phyloP scores from a whole-genome alignment of 257 asterid genomes.

The Forsythia viridissima region DNA sequence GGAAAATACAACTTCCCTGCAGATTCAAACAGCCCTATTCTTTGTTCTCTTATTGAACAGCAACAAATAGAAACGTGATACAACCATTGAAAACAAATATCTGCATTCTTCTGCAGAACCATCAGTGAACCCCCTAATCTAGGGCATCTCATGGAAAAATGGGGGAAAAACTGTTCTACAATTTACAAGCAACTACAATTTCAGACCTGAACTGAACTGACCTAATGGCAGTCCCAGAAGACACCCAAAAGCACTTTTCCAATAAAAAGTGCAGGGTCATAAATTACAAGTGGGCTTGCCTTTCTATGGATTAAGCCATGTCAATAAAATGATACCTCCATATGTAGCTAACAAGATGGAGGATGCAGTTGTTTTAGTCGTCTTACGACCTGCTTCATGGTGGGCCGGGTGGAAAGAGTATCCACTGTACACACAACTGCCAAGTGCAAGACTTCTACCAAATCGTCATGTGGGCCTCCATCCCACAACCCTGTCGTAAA shows the following conservation, averaged over 20 bases:
- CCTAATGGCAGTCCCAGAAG: slow-evolving; percentile 26
- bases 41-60: slow-evolving; percentile 12
- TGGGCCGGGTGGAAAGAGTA: slow-evolving; percentile 73
- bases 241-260: slow-evolving; percentile 27
- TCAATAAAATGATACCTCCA: slow-evolving; percentile 10
- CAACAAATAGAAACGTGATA: slow-evolving; percentile 29
- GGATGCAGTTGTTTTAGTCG: slow-evolving; percentile 92
- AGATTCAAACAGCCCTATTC: not conserved
- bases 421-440: slow-evolving; percentile 87
- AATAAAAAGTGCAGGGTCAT: slow-evolving; percentile 27
- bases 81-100: slow-evolving; percentile 37
- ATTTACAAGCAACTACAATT: slow-evolving; percentile 59
- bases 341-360: slow-evolving; percentile 59
- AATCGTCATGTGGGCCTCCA: slow-evolving; percentile 80
- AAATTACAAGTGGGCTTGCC: slow-evolving; percentile 24
- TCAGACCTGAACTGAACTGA: slow-evolving; percentile 19
- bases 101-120: slow-evolving; percentile 74
- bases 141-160: slow-evolving; percentile 41
- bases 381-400: slow-evolving; percentile 86
- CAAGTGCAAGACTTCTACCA: slow-evolving; percentile 78
- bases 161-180: slow-evolving; percentile 63
- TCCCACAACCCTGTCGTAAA: slow-evolving; percentile 86
- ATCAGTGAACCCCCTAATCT: slow-evolving; percentile 43
- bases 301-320: slow-evolving; percentile 10
- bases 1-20: not conserved